phyloP scores from a whole-genome alignment of 140 eudicot genomes.

The Ambrosia hybrid region DNA sequence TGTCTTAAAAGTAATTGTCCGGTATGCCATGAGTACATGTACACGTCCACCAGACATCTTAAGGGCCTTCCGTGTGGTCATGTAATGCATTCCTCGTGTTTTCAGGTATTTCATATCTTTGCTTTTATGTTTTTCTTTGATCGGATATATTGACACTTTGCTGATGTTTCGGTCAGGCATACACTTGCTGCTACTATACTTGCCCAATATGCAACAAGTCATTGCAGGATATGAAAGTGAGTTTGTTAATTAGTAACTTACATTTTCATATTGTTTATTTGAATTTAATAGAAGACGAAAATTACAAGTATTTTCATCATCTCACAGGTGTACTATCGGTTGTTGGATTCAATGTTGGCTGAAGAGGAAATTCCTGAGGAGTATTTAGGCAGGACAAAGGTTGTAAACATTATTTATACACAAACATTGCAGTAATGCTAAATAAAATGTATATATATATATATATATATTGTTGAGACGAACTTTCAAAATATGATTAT shows the following conservation, averaged over 20 bases:
- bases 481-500: constrained; percentile 3
- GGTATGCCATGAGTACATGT: constrained; percentile 76
- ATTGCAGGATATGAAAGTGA: constrained; percentile 87
- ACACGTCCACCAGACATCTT: constrained; percentile 72
- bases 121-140: no score
- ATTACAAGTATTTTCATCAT: no score
- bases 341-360: constrained; percentile 91
- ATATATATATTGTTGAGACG: not conserved
- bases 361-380: constrained; percentile 79
- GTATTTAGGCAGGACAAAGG: constrained; percentile 83
- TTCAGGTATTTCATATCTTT: constrained; percentile 51
- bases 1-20: constrained; percentile 89
- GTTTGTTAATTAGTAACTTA: not conserved
- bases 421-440: not conserved
- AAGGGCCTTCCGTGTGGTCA: constrained; percentile 93
- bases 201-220: constrained; percentile 98
- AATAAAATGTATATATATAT: not conserved
- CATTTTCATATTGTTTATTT: no score
- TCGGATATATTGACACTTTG: constrained; percentile 13
- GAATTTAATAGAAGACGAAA: no score
- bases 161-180: constrained; percentile 49
- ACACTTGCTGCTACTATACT: constrained; percentile 66
- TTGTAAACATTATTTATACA: constrained; percentile 10
- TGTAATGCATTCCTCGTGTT: constrained; percentile 91
- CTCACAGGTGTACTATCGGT: constrained; percentile 62